Evolutionary conservation across 495 filamentous ascomycete genomes (phyloP).

Genomic region (Penicillium atrosanguineum): DNA sequence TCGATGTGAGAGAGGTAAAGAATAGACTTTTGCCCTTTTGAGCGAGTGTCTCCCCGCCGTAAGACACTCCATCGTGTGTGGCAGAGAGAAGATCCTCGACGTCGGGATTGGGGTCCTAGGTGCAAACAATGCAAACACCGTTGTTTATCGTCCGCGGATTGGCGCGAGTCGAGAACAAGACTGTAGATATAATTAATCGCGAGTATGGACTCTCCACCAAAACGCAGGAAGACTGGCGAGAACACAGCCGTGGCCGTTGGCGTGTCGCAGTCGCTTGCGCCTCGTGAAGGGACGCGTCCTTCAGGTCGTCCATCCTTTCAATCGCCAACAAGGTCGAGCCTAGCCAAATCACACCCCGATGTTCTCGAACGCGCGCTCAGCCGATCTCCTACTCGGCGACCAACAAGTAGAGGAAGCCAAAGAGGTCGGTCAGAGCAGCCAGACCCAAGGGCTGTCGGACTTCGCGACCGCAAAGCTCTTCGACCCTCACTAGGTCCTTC

Average conservation of each 20-base stretch:
- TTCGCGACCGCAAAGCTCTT: slow-evolving; percentile 37
- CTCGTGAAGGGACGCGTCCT: slow-evolving; percentile 27
- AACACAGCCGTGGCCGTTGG: slow-evolving; percentile 29
- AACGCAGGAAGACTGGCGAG: slow-evolving; percentile 61
- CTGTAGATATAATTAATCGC: slow-evolving; percentile 1
- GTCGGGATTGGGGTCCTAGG: slow-evolving; percentile 33
- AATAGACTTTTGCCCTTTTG: slow-evolving; percentile 1
- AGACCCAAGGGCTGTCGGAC: slow-evolving; percentile 27
- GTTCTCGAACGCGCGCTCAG: slow-evolving; percentile 49
- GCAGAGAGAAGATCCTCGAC: slow-evolving; percentile 9
- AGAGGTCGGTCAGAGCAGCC: slow-evolving; percentile 19
- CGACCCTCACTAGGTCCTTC: slow-evolving; percentile 36
- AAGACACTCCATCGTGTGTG: slow-evolving; percentile 34
- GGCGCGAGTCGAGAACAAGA: slow-evolving; percentile 6
- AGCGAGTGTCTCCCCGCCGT: slow-evolving; percentile 20
- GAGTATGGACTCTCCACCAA: slow-evolving; percentile 50
- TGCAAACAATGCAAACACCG: slow-evolving; percentile 46
- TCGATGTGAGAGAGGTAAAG: not conserved
- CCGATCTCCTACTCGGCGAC: slow-evolving; percentile 28
- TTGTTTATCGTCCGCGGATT: slow-evolving; percentile 24
- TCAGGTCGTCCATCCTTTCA: slow-evolving; percentile 55
- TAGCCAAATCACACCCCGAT: slow-evolving; percentile 62
- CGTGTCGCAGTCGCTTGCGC: slow-evolving; percentile 27
- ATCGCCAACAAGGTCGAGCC: slow-evolving; percentile 62
- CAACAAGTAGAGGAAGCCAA: slow-evolving; percentile 13